phyloP scores from a whole-genome alignment of 1,139 yeast species.

The Magnusiomyces ingens region DNA sequence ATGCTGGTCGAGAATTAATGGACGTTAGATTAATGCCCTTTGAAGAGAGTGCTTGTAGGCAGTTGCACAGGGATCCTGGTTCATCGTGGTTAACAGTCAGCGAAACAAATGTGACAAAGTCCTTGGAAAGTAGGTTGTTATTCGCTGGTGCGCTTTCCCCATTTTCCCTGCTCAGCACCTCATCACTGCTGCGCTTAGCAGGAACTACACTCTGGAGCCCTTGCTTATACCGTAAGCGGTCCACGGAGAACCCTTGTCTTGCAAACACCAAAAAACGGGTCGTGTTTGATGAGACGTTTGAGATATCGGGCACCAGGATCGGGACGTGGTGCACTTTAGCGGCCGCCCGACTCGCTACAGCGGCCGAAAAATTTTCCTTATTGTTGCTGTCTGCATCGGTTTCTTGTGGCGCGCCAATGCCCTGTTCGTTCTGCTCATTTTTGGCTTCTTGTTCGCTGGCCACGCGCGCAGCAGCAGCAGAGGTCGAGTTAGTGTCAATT shows the following conservation, averaged over 20 bases:
- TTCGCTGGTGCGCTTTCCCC: no score
- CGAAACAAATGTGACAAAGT: conserved; percentile 48
- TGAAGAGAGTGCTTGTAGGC: conserved; percentile 51
- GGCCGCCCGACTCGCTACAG: conserved; percentile 60
- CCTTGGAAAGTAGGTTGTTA: conserved; percentile 5
- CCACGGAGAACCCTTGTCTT: conserved; percentile 2
- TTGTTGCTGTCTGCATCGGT: conserved; percentile 6
- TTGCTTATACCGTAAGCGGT: not conserved
- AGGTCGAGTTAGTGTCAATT: conserved; percentile 71
- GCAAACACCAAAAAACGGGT: conserved; percentile 76
- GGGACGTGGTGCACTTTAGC: conserved; percentile 57
- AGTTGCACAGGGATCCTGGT: conserved; percentile 71
- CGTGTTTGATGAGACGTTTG: conserved; percentile 68
- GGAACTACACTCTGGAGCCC: not conserved
- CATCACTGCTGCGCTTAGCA: not conserved
- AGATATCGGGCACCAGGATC: conserved; percentile 48
- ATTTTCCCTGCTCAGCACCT: no score
- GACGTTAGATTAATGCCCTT: conserved; percentile 60
- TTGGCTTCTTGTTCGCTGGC: conserved; percentile 17
- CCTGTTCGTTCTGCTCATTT: conserved; percentile 11
- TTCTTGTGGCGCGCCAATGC: no score
- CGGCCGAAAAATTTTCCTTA: conserved; percentile 31
- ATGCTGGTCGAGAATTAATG: conserved; percentile 55
- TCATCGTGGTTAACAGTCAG: conserved; percentile 61
- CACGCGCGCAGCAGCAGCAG: conserved; percentile 72